These are phyloP conservation scores for Inga leiocalycina DNA, from an alignment of 306 rosid genomes.

Conservation along the genomic window DNA sequence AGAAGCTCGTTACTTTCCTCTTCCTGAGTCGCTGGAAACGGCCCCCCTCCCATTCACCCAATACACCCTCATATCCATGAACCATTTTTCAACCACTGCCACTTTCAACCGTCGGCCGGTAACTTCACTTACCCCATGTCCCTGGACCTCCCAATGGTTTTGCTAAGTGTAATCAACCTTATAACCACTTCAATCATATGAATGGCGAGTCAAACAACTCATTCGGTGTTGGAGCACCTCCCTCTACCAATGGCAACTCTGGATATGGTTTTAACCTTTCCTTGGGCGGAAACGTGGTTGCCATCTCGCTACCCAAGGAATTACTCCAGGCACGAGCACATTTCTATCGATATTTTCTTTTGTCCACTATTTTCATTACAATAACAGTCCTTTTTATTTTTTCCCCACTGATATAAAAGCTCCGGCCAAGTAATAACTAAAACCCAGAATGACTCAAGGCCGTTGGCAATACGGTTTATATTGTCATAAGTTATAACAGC, in stretches of 20 bases:
- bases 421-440: neutral
- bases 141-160: slow-evolving; percentile 5
- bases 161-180: neutral
- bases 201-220: slow-evolving; percentile 13
- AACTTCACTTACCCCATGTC: slow-evolving; percentile 9
- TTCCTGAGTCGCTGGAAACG: neutral
- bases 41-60: neutral
- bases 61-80: neutral
- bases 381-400: neutral
- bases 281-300: slow-evolving; percentile 26
- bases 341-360: neutral
- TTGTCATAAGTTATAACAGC: neutral
- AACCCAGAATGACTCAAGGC: neutral
- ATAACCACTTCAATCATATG: slow-evolving; percentile 4
- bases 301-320: slow-evolving; percentile 8
- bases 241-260: neutral
- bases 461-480: neutral
- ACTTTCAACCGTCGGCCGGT: neutral
- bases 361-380: neutral
- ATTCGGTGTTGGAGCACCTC: neutral
- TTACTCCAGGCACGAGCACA: slow-evolving; percentile 6
- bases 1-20: neutral
- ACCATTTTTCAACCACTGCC: neutral
- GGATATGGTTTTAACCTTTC: slow-evolving; percentile 24
- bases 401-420: neutral